These are phyloP conservation scores for Blastobotrys chiropterorum DNA, from an alignment of 805 yeast species.

Conservation along the genomic window DNA sequence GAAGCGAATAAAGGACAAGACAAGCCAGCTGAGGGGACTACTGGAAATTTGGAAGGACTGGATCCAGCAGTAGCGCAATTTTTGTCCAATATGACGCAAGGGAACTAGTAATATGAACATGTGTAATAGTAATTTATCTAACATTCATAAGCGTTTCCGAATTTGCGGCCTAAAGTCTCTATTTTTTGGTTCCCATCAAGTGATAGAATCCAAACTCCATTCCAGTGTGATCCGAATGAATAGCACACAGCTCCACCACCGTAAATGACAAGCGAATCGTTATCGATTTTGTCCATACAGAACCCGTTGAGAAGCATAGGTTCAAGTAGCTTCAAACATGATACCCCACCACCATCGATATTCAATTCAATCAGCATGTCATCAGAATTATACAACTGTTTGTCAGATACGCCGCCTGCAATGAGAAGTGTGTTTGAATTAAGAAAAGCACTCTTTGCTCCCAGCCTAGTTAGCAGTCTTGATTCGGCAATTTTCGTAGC, in stretches of 20 bases:
- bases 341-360: not conserved
- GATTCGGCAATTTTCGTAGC: conserved; percentile 32
- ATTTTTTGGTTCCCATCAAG: not conserved
- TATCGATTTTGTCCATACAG: conserved; percentile 9
- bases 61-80: conserved; percentile 44
- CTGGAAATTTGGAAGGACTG: conserved; percentile 42
- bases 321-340: not conserved
- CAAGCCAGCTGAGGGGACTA: conserved; percentile 2
- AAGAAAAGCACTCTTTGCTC: conserved; percentile 36
- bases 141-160: conserved; percentile 25
- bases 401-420: conserved; percentile 53
- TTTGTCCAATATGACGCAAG: conserved; percentile 43
- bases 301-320: not conserved
- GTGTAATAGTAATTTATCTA: conserved; percentile 27
- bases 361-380: conserved; percentile 34
- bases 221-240: conserved; percentile 64
- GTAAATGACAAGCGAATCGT: conserved; percentile 24
- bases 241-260: conserved; percentile 83
- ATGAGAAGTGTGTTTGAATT: conserved; percentile 36
- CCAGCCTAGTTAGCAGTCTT: conserved; percentile 31
- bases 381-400: conserved; percentile 28
- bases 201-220: conserved; percentile 22
- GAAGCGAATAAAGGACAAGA: conserved; percentile 30
- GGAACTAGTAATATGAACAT: conserved; percentile 22
- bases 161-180: not conserved